A percentile compares a stretch with the other conserved stretches of the same genome.
These are phyloP conservation scores for Nicotiana benthamiana DNA, from an alignment of 257 asterid species.

Conservation along the genomic window DNA sequence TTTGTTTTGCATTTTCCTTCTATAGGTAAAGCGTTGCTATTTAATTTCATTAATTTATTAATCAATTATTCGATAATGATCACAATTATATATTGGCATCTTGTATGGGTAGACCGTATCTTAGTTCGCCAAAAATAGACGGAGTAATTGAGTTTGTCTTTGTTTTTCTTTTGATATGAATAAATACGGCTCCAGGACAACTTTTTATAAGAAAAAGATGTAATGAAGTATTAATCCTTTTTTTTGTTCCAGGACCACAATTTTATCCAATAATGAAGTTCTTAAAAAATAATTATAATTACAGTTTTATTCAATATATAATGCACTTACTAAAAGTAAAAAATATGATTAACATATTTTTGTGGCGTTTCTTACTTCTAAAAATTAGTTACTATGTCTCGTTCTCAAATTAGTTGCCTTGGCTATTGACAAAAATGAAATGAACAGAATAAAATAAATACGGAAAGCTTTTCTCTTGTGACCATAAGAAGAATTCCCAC, in stretches of 20 bases:
- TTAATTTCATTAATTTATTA: no score
- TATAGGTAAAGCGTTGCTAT: no score
- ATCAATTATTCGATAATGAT: not conserved
- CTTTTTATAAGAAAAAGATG: no score
- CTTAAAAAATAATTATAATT: no score
- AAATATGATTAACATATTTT: no score
- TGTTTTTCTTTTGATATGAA: not conserved
- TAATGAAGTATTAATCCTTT: no score
- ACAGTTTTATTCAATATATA: no score
- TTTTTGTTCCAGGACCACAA: not conserved
- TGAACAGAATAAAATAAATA: not conserved
- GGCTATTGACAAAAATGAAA: not conserved
- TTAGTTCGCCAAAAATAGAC: not conserved
- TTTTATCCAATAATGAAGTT: no score
- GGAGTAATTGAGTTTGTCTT: no score
- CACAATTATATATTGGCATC: conserved; percentile 34
- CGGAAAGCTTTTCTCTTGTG: not conserved
- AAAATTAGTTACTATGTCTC: not conserved
- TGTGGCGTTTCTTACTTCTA: no score
- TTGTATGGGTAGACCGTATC: conserved; percentile 21
- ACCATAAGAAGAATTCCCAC: not conserved
- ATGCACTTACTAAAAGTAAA: no score
- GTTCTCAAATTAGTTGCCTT: not conserved
- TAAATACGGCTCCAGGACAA: not conserved
- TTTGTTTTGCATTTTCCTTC: no score